Percentiles rank a stretch among this genome's conserved stretches.
Conservation (phyloP, 495 filamentous ascomycete species). For the Penicillium taxi region DNA sequence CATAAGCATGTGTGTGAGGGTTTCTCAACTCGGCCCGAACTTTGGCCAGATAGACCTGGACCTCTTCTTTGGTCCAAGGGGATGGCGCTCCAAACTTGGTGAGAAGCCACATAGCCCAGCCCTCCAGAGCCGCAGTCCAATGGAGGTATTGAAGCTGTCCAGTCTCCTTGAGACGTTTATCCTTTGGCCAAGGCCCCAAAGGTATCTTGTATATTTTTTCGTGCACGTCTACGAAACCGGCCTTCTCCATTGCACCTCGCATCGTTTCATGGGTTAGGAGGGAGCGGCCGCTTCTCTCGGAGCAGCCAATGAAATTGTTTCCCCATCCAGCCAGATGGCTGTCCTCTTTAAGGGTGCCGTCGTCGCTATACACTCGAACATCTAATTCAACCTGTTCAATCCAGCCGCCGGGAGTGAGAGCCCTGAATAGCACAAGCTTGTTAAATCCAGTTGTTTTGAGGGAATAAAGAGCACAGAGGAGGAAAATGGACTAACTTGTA, state of each 20-base stretch:
- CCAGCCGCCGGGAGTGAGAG: conserved; percentile 42
- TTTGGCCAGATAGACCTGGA: conserved; percentile 10
- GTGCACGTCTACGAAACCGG: conserved; percentile 24
- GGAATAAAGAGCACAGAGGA: background rate
- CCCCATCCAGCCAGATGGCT: conserved; percentile 17
- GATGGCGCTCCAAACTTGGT: conserved; percentile 8
- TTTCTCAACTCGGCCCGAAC: conserved; percentile 4
- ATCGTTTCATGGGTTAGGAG: conserved; percentile 7
- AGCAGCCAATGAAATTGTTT: conserved; percentile 5
- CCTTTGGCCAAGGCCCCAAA: conserved; percentile 4
- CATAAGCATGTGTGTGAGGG: conserved; percentile 8
- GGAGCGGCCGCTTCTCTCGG: conserved; percentile 1
- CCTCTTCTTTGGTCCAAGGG: conserved; percentile 12
- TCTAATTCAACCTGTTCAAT: conserved; percentile 45
- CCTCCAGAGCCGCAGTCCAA: conserved; percentile 6
- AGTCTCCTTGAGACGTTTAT: conserved; percentile 2
- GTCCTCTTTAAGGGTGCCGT: conserved; percentile 26
- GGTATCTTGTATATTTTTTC: conserved; percentile 5
- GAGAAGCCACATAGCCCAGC: conserved; percentile 8
- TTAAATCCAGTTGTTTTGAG: background rate
- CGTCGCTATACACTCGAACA: conserved; percentile 29
- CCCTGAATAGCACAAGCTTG: conserved; percentile 1
- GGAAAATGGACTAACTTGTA: conserved; percentile 17
- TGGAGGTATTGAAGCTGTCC: conserved; percentile 4
- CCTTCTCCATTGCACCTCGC: conserved; percentile 13